Conservation (phyloP, 2,329 filamentous ascomycete species). For the Chaetothyriales sp. region DNA sequence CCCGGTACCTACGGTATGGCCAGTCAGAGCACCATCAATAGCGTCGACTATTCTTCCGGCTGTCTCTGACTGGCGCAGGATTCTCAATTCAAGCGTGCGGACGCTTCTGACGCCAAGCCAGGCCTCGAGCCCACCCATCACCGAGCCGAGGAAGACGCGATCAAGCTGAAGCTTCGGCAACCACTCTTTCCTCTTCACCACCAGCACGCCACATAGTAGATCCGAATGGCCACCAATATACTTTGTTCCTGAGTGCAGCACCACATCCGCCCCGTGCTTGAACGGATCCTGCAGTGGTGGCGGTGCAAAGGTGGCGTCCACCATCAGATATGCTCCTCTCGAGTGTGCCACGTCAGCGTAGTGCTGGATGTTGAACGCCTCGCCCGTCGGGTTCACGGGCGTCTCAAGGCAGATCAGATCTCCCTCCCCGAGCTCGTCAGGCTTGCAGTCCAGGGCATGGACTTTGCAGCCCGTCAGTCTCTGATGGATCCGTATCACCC, state of each 20-base stretch:
- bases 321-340: constrained; percentile 60
- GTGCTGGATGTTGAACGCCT: constrained; percentile 56
- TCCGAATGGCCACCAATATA: constrained; percentile 94
- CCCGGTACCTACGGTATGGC: constrained; percentile 24
- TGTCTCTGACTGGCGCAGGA: constrained; percentile 61
- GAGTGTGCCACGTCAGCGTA: constrained; percentile 62
- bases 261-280: constrained; percentile 61
- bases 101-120: constrained; percentile 84
- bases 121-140: constrained; percentile 79
- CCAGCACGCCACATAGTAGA: constrained; percentile 75
- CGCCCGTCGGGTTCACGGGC: constrained; percentile 79
- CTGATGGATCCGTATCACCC: constrained; percentile 58
- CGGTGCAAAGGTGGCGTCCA: constrained; percentile 87
- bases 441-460: constrained; percentile 56
- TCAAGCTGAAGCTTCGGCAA: constrained; percentile 50
- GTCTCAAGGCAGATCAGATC: constrained; percentile 89
- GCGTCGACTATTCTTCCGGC: constrained; percentile 58
- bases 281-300: constrained; percentile 84
- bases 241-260: constrained; percentile 91
- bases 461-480: constrained; percentile 64
- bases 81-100: constrained; percentile 71
- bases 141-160: constrained; percentile 61
- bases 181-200: constrained; percentile 48
- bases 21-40: constrained; percentile 43
- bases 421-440: constrained; percentile 54